Percentiles rank a stretch among this genome's conserved stretches.
Conservation (phyloP, 2,329 filamentous ascomycete genomes). For the Canariomyces notabilis region DNA sequence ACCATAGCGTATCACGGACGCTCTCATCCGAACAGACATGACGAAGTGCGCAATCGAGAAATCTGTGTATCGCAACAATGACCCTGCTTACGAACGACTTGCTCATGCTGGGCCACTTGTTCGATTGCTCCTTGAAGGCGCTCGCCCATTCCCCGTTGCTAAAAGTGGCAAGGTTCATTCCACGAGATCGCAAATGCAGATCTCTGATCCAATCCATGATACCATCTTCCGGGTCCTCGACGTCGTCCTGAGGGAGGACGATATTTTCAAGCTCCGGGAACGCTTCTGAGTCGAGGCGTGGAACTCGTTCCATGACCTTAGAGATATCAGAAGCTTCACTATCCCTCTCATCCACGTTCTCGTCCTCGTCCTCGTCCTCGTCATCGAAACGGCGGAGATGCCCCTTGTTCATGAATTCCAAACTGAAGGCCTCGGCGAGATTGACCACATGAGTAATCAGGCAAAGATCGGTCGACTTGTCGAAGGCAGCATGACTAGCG, state of each 20-base stretch:
- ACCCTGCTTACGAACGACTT: slow-evolving; percentile 26
- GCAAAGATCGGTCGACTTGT: slow-evolving; percentile 23
- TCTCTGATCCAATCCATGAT: slow-evolving; percentile 25
- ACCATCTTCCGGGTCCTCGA: slow-evolving; percentile 5
- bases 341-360: background rate
- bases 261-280: slow-evolving; percentile 18
- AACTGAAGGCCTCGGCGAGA: slow-evolving; percentile 35
- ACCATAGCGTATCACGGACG: slow-evolving; percentile 21
- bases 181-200: slow-evolving; percentile 24
- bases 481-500: slow-evolving; percentile 29
- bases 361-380: background rate
- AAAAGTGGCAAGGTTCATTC: slow-evolving; percentile 24
- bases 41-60: slow-evolving; percentile 23
- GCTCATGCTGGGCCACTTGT: slow-evolving; percentile 28
- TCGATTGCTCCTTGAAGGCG: slow-evolving; percentile 29
- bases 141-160: slow-evolving; percentile 19
- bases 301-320: no score
- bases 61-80: slow-evolving; percentile 28
- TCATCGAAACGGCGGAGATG: slow-evolving; percentile 8
- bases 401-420: slow-evolving; percentile 21
- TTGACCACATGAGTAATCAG: slow-evolving; percentile 37
- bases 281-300: no score
- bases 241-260: background rate
- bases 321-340: no score
- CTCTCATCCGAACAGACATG: slow-evolving; percentile 20